Percentiles rank a stretch among this genome's conserved stretches.
phyloP scores from a whole-genome alignment of 495 filamentous ascomycete genomes.

The Parmelia sp. region DNA sequence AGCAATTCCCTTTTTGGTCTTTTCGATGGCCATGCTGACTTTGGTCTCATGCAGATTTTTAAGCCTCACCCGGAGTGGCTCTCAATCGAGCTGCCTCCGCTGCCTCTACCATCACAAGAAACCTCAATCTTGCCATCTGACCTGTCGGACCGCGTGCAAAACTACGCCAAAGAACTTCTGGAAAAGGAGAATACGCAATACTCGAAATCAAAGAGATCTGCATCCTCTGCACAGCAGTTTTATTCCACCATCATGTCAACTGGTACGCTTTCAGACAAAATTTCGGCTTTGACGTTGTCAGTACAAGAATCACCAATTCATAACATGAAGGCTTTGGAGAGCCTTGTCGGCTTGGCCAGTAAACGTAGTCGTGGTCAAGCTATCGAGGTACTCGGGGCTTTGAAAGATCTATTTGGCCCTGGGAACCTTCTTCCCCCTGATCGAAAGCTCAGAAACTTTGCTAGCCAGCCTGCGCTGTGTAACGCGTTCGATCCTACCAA shows the following conservation, averaged over 20 bases:
- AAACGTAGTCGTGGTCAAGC: constrained; percentile 93
- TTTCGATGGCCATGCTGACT: background rate
- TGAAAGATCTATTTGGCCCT: constrained; percentile 89
- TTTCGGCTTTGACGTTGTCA: constrained; percentile 86
- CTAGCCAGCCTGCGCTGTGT: constrained; percentile 70
- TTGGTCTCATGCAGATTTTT: background rate
- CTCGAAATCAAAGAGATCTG: constrained; percentile 43
- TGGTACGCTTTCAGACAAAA: constrained; percentile 92
- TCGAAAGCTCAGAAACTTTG: constrained; percentile 71
- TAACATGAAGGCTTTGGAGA: constrained; percentile 81
- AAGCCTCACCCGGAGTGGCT: constrained; percentile 53
- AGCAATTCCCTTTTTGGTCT: background rate
- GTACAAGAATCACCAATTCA: constrained; percentile 95
- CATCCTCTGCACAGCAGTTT: constrained; percentile 84
- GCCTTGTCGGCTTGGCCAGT: constrained; percentile 65
- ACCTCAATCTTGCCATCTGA: constrained; percentile 47
- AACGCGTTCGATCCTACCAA: constrained; percentile 53
- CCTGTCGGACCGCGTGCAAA: constrained; percentile 64
- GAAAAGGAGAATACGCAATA: constrained; percentile 67
- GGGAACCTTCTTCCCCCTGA: constrained; percentile 77
- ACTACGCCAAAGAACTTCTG: constrained; percentile 66
- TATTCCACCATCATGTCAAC: constrained; percentile 94
- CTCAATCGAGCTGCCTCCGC: constrained; percentile 51
- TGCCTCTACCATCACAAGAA: constrained; percentile 43
- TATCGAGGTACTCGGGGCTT: constrained; percentile 78